Evolutionary conservation across 1,284 basidiomycete species (phyloP).

Genomic region (Cryptococcus maquisensis): DNA sequence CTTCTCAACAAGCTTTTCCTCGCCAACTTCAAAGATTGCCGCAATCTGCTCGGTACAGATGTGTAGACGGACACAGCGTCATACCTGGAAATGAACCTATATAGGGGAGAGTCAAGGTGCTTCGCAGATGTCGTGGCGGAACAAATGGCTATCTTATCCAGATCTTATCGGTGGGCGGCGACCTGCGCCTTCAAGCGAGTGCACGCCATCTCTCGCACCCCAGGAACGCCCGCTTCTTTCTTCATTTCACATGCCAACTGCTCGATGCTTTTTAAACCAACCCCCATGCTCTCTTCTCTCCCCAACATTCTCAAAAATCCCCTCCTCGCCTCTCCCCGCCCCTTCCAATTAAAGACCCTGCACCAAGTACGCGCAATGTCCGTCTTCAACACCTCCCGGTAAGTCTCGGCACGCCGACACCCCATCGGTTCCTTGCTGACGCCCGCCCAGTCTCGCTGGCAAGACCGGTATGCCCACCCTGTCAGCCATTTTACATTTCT

Average conservation of each 20-base stretch:
- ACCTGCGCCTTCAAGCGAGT: too few species aligned
- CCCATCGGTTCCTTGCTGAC: neutral
- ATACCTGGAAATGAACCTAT: too few species aligned
- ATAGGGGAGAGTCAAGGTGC: too few species aligned
- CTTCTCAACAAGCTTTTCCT: too few species aligned
- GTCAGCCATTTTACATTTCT: neutral
- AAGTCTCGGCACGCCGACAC: neutral
- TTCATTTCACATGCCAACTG: neutral
- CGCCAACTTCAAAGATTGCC: too few species aligned
- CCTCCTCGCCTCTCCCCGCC: neutral
- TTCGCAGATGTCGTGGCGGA: too few species aligned
- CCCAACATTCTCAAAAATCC: neutral
- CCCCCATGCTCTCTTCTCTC: neutral
- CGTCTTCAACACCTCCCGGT: constrained; percentile 27
- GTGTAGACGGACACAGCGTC: too few species aligned
- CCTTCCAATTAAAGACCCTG: neutral
- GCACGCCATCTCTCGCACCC: too few species aligned
- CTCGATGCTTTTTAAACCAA: neutral
- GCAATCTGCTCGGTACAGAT: too few species aligned
- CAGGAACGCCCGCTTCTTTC: neutral
- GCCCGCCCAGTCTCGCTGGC: constrained; percentile 18
- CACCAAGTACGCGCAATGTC: constrained; percentile 21
- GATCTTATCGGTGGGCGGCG: too few species aligned
- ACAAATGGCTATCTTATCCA: too few species aligned
- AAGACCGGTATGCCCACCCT: constrained; percentile 28